Evolutionary conservation across 495 filamentous ascomycete species (phyloP), one percentile per base, ranked within the genome.

Genomic region (Chlorociboria aeruginascens): DNA sequence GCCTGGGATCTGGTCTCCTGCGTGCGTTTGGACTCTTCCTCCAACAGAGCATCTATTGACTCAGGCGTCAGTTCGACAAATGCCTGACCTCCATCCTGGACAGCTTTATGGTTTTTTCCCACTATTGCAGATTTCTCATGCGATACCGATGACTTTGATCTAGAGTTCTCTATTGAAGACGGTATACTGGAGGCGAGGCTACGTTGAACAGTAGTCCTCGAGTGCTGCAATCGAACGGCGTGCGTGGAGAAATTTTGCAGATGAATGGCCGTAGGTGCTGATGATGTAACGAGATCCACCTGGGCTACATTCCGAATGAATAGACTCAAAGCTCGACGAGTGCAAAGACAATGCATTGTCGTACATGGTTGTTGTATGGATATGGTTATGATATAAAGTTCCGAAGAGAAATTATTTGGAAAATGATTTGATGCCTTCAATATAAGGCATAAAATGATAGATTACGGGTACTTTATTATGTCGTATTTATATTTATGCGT

Each of bases 231-330:
- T 25, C 20, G 20, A 25, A 25, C 4, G 20, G 20, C 20, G 20
- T 25, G 4, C 20, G 20, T 25, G 20, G 20, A 25, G 20, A 25
- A 25, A 48, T 32, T 11, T 48, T 30, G 11, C 14, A 8, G 20
- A 25, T 25, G 4, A 25, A 25, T 25, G 1, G 20, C 4, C 20
- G 2, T 25, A 25, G 20, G 4, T 11, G 44, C 40, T 12, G 54
- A 47, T 6, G 48, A 47, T 6, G 48, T 20, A 28, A 56, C 51
- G n/a, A 68, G 20, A 40, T 71, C 64, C 31, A 73, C 39, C 41
- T 68, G 65, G 7, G 67, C 63, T 41, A 78, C 57, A 46, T 61
- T 71, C 28, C 66, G 63, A 9, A 77, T 59, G 44, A 78, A 78
- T 14, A 71, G 55, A 38, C 63, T 54, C 40, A 76, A 56, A 13